Percentiles rank a stretch among this genome's conserved stretches.
phyloP scores from a whole-genome alignment of 495 filamentous ascomycete species.

The Jackrogersella multiformis region DNA sequence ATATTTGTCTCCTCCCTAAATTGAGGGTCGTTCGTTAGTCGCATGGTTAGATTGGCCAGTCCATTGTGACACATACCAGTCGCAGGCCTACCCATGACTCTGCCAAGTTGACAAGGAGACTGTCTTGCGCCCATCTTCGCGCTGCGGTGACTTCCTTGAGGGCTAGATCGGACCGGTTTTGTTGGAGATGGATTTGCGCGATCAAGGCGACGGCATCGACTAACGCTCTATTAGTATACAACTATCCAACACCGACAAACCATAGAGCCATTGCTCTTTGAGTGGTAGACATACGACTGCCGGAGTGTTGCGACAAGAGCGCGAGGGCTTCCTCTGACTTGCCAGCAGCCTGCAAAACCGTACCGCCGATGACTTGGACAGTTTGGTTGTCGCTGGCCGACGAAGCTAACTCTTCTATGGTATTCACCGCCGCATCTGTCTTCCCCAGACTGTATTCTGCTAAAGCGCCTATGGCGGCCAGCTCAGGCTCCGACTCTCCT shows the following conservation, averaged over 20 bases:
- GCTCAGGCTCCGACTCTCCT: constrained; percentile 73
- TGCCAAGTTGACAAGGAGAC: constrained; percentile 89
- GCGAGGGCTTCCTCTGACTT: constrained; percentile 84
- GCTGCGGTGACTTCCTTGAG: constrained; percentile 89
- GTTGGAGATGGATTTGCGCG: constrained; percentile 89
- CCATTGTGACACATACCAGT: constrained; percentile 66
- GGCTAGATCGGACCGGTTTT: constrained; percentile 90
- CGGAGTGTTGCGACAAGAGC: constrained; percentile 82
- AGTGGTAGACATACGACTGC: constrained; percentile 74
- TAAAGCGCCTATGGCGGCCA: constrained; percentile 79
- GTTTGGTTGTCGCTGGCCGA: constrained; percentile 74
- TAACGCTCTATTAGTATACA: constrained; percentile 36
- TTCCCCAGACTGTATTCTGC: constrained; percentile 73
- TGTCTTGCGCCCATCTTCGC: constrained; percentile 95
- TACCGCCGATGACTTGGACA: constrained; percentile 83
- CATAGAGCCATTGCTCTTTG: constrained; percentile 43
- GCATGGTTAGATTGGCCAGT: neutral
- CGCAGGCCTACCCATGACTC: constrained; percentile 95
- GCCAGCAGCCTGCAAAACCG: constrained; percentile 77
- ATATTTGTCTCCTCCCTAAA: constrained; percentile 91
- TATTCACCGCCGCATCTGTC: constrained; percentile 65
- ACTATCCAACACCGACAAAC: neutral
- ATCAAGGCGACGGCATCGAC: constrained; percentile 75
- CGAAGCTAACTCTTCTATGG: constrained; percentile 72
- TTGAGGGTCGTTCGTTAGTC: neutral